Evolutionary conservation across 148 eudicot species (phyloP).

Genomic region (Pharnaceum exiguum): DNA sequence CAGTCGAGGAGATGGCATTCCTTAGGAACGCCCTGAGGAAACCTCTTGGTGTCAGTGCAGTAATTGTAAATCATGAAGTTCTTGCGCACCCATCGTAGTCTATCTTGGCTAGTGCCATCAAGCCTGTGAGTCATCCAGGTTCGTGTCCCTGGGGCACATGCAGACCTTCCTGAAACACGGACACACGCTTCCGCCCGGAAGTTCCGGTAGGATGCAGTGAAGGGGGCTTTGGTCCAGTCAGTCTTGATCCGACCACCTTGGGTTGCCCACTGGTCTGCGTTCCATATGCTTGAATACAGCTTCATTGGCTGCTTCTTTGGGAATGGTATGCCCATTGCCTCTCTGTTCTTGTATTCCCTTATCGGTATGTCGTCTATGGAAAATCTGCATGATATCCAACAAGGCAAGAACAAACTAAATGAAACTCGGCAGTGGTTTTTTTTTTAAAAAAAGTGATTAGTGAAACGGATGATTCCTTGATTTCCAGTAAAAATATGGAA

Average conservation of each 20-base stretch:
- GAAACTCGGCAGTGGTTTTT: no score
- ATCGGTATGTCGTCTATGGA: conserved; percentile 28
- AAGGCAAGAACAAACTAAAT: no score
- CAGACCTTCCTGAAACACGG: conserved; percentile 1
- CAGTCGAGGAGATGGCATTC: conserved; percentile 25
- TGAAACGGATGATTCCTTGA: no score
- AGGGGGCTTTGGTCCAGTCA: conserved; percentile 30
- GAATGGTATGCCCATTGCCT: conserved; percentile 28
- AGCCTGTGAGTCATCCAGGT: conserved; percentile 26
- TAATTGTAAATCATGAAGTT: conserved; percentile 42
- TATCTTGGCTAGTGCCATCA: conserved; percentile 18
- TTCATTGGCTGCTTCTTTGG: conserved; percentile 28
- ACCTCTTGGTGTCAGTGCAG: conserved; percentile 35
- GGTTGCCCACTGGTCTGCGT: conserved; percentile 33
- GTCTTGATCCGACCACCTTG: conserved; percentile 32
- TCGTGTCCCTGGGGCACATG: conserved; percentile 6
- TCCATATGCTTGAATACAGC: conserved; percentile 33
- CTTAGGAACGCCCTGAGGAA: conserved; percentile 33
- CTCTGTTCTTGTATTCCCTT: conserved; percentile 28
- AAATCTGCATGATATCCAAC: no score
- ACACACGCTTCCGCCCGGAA: conserved; percentile 28
- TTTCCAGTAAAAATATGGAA: no score
- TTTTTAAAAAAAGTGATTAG: no score
- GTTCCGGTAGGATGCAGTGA: conserved; percentile 25
- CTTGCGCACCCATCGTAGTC: conserved; percentile 33